Evolutionary conservation across 371 early-diverging fungal species (phyloP).

Genomic region (Synchytrium microbalum): DNA sequence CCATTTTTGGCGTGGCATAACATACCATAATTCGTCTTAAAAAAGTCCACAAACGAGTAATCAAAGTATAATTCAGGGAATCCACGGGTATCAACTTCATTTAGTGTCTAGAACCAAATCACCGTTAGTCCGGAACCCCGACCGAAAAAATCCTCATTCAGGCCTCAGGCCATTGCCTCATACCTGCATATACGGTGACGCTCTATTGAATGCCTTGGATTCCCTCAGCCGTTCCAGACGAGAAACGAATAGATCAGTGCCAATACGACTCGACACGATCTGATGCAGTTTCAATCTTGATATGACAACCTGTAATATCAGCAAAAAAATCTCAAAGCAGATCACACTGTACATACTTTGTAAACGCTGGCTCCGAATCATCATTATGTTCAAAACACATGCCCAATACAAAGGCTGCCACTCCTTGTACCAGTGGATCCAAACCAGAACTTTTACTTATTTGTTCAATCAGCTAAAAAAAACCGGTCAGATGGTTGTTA

Average conservation of each 20-base stretch:
- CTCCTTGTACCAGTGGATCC: slow-evolving; percentile 78
- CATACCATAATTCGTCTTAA: slow-evolving; percentile 68
- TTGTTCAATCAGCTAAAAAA: slow-evolving; percentile 68
- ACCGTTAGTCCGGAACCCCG: too few species aligned
- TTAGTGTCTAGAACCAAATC: neutral
- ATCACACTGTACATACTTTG: slow-evolving; percentile 29
- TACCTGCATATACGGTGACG: slow-evolving; percentile 38
- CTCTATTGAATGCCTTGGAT: slow-evolving; percentile 66
- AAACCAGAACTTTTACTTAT: slow-evolving; percentile 72
- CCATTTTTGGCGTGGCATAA: too few species aligned
- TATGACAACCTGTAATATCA: neutral
- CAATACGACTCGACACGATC: slow-evolving; percentile 76
- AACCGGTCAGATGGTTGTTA: slow-evolving; percentile 3
- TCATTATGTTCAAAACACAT: slow-evolving; percentile 80
- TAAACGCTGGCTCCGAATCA: slow-evolving; percentile 62
- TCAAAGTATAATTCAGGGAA: slow-evolving; percentile 61
- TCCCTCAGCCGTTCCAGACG: slow-evolving; percentile 78
- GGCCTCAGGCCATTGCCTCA: neutral
- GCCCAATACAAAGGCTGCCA: slow-evolving; percentile 79
- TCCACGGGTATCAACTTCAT: slow-evolving; percentile 15
- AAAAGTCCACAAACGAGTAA: slow-evolving; percentile 69
- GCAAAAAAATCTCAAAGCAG: neutral
- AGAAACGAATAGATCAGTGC: slow-evolving; percentile 71
- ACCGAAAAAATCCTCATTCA: neutral
- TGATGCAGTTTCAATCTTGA: slow-evolving; percentile 62